Evolutionary conservation across 2,329 filamentous ascomycete species (phyloP).

Genomic region (Colletotrichum brevisporum): DNA sequence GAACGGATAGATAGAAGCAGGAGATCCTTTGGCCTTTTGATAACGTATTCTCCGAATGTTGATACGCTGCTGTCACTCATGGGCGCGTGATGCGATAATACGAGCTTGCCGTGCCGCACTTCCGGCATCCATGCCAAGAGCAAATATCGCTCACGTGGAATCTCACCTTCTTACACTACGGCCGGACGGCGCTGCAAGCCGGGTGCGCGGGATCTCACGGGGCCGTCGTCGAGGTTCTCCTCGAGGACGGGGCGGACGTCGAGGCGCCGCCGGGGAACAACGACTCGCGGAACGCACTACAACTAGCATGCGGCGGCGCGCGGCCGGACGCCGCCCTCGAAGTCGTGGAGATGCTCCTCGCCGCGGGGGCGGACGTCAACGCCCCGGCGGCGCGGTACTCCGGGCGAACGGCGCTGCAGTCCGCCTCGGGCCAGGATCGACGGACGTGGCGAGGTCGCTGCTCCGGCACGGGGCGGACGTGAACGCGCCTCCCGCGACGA

Average conservation of each 20-base stretch:
- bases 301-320: constrained; percentile 49
- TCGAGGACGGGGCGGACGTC: constrained; percentile 50
- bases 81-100: neutral
- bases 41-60: too few relatives aligned
- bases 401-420: constrained; percentile 56
- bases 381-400: constrained; percentile 48
- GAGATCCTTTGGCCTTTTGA: too few relatives aligned
- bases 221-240: constrained; percentile 46
- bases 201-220: constrained; percentile 48
- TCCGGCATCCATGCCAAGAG: constrained; percentile 1
- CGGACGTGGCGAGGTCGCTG: constrained; percentile 45
- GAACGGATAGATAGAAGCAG: too few relatives aligned
- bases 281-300: constrained; percentile 56
- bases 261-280: constrained; percentile 51
- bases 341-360: constrained; percentile 48
- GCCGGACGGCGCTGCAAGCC: constrained; percentile 55
- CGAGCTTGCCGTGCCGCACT: constrained; percentile 13
- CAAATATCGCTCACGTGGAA: neutral
- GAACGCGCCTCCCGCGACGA: constrained; percentile 45
- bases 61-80: too few relatives aligned
- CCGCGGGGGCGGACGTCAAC: constrained; percentile 49
- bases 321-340: constrained; percentile 45
- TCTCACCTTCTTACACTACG: constrained; percentile 41
- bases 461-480: constrained; percentile 51
- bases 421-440: constrained; percentile 49